Base-by-base conservation (phyloP, 495 filamentous ascomycete genomes). In the Chaetomium fimeti region DNA sequence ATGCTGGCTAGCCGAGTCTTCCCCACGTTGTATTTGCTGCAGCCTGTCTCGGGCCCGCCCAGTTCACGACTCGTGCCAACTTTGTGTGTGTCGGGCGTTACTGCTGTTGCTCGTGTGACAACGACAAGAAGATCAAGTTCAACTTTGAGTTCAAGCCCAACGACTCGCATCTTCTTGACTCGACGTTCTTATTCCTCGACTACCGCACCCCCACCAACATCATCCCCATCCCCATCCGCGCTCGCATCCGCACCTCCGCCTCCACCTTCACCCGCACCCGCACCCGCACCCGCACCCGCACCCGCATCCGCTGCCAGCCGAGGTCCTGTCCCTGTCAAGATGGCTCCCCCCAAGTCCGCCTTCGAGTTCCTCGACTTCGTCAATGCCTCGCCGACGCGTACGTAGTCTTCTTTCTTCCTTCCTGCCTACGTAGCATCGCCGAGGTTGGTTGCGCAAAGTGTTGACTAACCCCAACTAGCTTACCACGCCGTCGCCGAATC, bases 351-450 rank as follows among this genome's bases (percentile, higher is more conserved):
- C 58, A 76, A 83, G 38, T 81, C 86, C 58, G 92, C 90, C 57
- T 78, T 89, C 77, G 90, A 92, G 76, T 96, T 98, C 71, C 75
- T 97, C 69, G 89, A 90, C 74, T 98, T 96, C 80, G 87, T 98
- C 74, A 94, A 97, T 77, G 89, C 89, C 60, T 96, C 92, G 56
- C 94, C 95, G 15, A 96, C 93, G 63, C 93, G 94, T 98, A 85
- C 66, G 88, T 18, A 5, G 13, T 13, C 40, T 43, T 43, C 40
- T 15, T 43, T 9, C 29, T 32, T 36, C 12, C 5, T 36, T 9
- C 5, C 8, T 11, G 32, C 1, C 40, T 15, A 43, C 2, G 5
- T 7, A 5, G 2, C 45, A 24, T 49, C 18, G 45, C 62, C 43
- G 47, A 18, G 11, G n/a, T 38, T 20, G 11, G n/a, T 38, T 20